These are phyloP conservation scores for Tarenaya hassleriana DNA, from an alignment of 345 rosid species.

Conservation along the genomic window DNA sequence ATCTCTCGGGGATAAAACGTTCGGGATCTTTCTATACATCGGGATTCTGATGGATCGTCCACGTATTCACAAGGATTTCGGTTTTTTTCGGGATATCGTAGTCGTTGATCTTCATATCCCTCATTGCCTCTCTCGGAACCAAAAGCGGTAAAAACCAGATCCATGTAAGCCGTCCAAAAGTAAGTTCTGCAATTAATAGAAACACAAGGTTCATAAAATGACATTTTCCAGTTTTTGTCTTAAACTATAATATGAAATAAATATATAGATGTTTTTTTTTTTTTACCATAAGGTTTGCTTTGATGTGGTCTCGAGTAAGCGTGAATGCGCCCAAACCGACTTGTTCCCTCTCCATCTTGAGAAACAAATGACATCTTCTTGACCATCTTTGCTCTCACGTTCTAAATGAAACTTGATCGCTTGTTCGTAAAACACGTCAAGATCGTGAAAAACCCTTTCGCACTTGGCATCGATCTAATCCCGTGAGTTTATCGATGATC, in stretches of 20 bases:
- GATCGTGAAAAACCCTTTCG: conserved; percentile 28
- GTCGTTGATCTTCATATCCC: conserved; percentile 12
- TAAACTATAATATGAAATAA: too few species aligned
- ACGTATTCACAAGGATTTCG: conserved; percentile 22
- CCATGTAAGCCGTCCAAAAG: conserved; percentile 23
- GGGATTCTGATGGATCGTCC: conserved; percentile 20
- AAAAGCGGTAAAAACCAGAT: conserved; percentile 19
- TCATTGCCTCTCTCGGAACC: conserved; percentile 22
- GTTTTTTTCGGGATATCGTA: conserved; percentile 22
- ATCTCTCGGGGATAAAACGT: conserved; percentile 22
- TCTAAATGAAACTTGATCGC: conserved; percentile 36
- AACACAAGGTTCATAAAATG: too few species aligned
- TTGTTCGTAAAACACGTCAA: conserved; percentile 35
- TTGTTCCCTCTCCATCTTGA: conserved; percentile 27
- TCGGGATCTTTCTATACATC: conserved; percentile 25
- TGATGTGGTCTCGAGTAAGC: conserved; percentile 35
- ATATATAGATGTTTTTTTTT: too few species aligned
- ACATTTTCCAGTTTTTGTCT: too few species aligned
- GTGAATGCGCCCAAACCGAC: conserved; percentile 9
- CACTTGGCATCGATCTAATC: conserved; percentile 26
- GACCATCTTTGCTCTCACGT: conserved; percentile 7
- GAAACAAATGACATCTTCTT: conserved; percentile 39
- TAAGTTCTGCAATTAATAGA: conserved; percentile 3
- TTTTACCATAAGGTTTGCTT: conserved; percentile 39
- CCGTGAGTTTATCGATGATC: conserved; percentile 33